These are phyloP conservation scores for Hygrophoropsis aurantiaca DNA, from an alignment of 768 basidiomycete species.

Conservation along the genomic window DNA sequence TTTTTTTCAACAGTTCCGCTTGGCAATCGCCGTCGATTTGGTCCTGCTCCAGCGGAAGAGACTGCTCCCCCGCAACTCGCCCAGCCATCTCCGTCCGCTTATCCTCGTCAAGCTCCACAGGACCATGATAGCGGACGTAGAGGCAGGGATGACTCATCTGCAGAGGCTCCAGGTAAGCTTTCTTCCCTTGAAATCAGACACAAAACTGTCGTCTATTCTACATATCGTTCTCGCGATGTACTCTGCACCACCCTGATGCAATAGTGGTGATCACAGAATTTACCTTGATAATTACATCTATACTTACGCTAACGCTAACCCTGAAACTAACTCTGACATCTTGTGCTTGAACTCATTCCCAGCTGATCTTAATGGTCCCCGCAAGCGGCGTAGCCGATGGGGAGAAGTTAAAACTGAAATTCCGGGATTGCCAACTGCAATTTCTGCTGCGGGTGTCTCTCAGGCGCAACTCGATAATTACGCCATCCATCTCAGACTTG, in stretches of 20 bases:
- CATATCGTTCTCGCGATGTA: constrained; percentile 33
- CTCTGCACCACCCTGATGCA: constrained; percentile 23
- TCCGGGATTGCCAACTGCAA: constrained; percentile 91
- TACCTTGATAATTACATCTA: constrained; percentile 18
- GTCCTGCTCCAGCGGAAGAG: constrained; percentile 83
- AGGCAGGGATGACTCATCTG: constrained; percentile 69
- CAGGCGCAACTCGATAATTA: constrained; percentile 97
- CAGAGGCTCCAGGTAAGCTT: constrained; percentile 76
- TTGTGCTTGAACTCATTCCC: constrained; percentile 39
- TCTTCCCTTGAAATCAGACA: constrained; percentile 32
- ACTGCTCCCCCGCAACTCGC: constrained; percentile 79
- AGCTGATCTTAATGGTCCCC: constrained; percentile 84
- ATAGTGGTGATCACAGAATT: constrained; percentile 20
- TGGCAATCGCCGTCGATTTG: constrained; percentile 87
- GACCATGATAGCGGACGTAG: constrained; percentile 58
- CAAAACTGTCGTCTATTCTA: constrained; percentile 38
- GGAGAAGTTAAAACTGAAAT: constrained; percentile 91
- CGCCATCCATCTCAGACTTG: constrained; percentile 91
- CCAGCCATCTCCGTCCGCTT: constrained; percentile 84
- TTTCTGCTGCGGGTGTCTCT: constrained; percentile 89
- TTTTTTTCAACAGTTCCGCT: constrained; percentile 60
- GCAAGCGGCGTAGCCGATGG: constrained; percentile 97
- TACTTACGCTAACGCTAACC: constrained; percentile 36
- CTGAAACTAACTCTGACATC: constrained; percentile 60
- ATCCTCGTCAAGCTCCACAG: constrained; percentile 64